These are phyloP conservation scores for Zea luxurians DNA, from an alignment of 176 grass and related monocot species.

Conservation along the genomic window DNA sequence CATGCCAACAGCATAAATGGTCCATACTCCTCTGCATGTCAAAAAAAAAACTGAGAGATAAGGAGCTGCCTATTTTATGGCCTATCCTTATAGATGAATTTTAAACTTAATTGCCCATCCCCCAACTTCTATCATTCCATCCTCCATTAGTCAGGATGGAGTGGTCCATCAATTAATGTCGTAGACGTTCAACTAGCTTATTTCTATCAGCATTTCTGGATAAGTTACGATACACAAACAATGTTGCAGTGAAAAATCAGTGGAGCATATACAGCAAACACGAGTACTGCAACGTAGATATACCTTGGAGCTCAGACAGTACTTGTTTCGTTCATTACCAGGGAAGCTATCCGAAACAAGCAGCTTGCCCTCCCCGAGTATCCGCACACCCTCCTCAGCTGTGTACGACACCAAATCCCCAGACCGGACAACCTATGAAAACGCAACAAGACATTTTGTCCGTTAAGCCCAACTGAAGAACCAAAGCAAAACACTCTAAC, in stretches of 20 bases:
- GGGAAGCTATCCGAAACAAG: conserved; percentile 96
- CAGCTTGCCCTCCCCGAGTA: conserved; percentile 88
- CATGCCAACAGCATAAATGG: conserved; percentile 6
- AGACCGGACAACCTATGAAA: conserved; percentile 76
- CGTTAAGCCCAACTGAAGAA: conserved; percentile 18
- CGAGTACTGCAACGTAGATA: not conserved
- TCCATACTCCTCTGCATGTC: not conserved
- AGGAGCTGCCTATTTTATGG: not conserved
- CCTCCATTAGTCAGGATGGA: not conserved
- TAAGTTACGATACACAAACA: not conserved
- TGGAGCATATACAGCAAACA: not conserved
- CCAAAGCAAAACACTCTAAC: not conserved
- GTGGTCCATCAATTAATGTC: not conserved
- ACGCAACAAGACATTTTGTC: conserved; percentile 6
- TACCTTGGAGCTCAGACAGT: conserved; percentile 97
- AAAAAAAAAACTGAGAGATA: not conserved
- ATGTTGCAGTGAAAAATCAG: conserved; percentile 1
- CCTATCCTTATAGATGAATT: not conserved
- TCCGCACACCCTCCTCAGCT: conserved; percentile 88
- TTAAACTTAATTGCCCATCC: conserved; percentile 14
- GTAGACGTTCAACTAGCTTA: not conserved
- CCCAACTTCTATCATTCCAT: conserved; percentile 3
- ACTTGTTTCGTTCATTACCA: conserved; percentile 93
- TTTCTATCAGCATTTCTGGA: not conserved
- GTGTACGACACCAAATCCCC: conserved; percentile 93